Evolutionary conservation across 2,329 filamentous ascomycete genomes (phyloP), one percentile per base, ranked within the genome.

Genomic region (Kalmusia sp.): DNA sequence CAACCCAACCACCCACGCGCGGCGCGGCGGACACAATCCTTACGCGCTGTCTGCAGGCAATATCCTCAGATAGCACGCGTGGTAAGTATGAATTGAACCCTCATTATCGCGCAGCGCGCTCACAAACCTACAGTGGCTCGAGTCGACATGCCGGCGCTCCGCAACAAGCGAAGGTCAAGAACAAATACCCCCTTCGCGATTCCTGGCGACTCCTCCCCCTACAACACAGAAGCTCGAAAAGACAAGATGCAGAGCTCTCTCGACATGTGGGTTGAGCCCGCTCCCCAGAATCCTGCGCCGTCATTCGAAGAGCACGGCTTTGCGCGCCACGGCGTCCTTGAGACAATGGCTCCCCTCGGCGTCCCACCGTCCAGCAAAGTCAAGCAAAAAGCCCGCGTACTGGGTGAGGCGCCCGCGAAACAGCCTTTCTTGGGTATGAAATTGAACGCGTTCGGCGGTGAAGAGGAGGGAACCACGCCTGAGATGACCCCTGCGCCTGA

Each of bases 331-430:
- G 90, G 90, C 59, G 90, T 96, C 15, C 80, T 96, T 53, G 88
- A 91, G 74, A 88, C 88, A 65, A 96, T 96, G 92, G 87, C 87
- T 48, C 88, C 92, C 22, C 78, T 96, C 51, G 92, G 92, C 34
- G 83, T 87, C 49, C 80, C 87, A 62, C 92, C 92, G 11, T 82
- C 81, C 19, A 76, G 82, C 41, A 83, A 85, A 69, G 79, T 87
- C 60, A 85, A 86, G 76, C 78, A 79, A 56, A 80, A 82, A 61
- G 71, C 81, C 53, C 82, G 79, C 66, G 70, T 72, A 25, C 76
- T 79, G 44, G 74, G 73, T 39, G 71, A 73, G 19, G 45, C 60
- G 38, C 55, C 61, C 47, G 58, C 58, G 19, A 74, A 76, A 46
- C 76, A 78, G 49, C 73, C 72, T 22, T 63, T 74, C 27, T 54